Conservation (phyloP, 306 rosid genomes). For the Rosa rugosa region DNA sequence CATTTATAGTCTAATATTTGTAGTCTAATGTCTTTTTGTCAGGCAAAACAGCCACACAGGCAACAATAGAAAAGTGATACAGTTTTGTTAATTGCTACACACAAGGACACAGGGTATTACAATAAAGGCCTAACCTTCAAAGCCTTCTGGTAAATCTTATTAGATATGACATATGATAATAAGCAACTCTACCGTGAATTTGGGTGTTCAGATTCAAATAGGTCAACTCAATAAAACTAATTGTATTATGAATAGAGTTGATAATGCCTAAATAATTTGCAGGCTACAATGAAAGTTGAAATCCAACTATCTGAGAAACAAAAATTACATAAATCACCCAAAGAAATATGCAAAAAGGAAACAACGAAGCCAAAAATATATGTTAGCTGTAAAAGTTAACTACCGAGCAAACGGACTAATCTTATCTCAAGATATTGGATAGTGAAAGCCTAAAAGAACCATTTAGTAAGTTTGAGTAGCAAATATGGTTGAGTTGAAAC, state of each 20-base stretch:
- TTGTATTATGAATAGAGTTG: not conserved
- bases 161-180: not conserved
- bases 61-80: not conserved
- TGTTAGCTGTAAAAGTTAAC: not conserved
- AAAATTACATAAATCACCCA: not conserved
- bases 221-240: not conserved
- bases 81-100: not conserved
- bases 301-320: not conserved
- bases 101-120: not conserved
- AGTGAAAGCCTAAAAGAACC: not conserved
- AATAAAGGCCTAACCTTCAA: not conserved
- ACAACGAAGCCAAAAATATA: not conserved
- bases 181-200: not conserved
- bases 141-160: not conserved
- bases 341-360: not conserved
- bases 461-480: not conserved
- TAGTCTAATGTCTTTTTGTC: not conserved
- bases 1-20: not conserved
- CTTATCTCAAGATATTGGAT: constrained; percentile 5
- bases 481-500: not conserved
- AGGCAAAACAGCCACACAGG: not conserved
- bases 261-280: not conserved
- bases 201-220: not conserved
- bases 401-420: not conserved
- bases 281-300: not conserved